Evolutionary conservation across 805 yeast genomes (phyloP), one percentile per base, ranked within the genome.

Genomic region (Wickerhamomyces strasburgensis): DNA sequence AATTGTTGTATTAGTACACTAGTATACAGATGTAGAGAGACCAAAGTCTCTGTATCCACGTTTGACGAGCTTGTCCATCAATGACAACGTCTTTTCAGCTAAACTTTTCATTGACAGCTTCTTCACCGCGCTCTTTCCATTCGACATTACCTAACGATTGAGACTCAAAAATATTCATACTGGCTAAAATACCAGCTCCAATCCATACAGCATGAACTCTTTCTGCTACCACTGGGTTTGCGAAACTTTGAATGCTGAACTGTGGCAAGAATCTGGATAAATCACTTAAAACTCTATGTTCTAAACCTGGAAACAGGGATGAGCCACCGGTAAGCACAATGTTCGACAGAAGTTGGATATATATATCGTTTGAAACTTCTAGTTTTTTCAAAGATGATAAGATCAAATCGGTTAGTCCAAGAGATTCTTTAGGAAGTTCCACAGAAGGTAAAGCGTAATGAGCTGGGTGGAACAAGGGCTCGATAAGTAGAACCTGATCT

Each of bases 101-200:
- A 43, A 70, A 69, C 54, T 58, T 67, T 35, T 69, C 75, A 14
- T 57, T 38, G n/a, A 70, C 58, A 30, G 52, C 53, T 21, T 69
- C 73, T 44, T 60, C 66, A 8, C 94, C 94, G 11, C 71, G 77
- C 56, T 84, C 93, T 36, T 78, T 76, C 54, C 75, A 84, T 52
- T 84, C 94, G 33, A 69, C 72, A 46, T 72, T 74, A 14, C 79
- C 71, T 5, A 84, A 81, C 84, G 88, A 84, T 61, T 76, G 68
- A 54, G 80, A 87, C 51, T 85, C 94, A 66, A 84, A 84, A 4
- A 87, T 79, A 36, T 89, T 90, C 59, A 84, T 68, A 18, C 84
- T 75, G 6, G 88, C 77, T 37, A 84, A 65, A 21, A 85, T 82
- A 44, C 84, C 73, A 4, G 90, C 90, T 14, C 95, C 95, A 31